These are phyloP conservation scores for Microbotryum intermedium DNA, from an alignment of 1,284 basidiomycete genomes.

Conservation along the genomic window DNA sequence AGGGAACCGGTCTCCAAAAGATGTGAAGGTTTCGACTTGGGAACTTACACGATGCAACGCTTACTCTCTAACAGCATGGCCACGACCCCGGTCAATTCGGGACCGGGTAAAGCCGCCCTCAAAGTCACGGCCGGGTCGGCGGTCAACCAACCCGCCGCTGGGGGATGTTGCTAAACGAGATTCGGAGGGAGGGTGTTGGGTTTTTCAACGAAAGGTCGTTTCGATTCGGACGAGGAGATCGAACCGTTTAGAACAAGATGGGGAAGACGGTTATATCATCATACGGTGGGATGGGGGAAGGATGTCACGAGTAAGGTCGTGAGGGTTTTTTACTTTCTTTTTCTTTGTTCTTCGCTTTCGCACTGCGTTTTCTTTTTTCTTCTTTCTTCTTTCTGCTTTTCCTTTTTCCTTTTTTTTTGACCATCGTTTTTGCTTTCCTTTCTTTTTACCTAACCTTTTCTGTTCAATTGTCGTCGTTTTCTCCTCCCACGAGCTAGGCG, in stretches of 20 bases:
- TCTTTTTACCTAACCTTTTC: neutral
- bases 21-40: no score
- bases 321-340: neutral
- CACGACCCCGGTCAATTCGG: conserved; percentile 43
- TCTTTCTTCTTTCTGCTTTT: neutral
- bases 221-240: no score
- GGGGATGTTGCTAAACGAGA: conserved; percentile 60
- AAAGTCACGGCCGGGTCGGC: conserved; percentile 45
- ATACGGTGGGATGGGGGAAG: neutral
- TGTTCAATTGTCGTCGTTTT: neutral
- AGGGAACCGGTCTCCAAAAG: no score
- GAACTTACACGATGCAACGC: neutral
- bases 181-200: neutral
- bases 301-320: no score
- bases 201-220: no score
- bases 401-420: neutral
- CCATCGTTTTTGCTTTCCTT: neutral
- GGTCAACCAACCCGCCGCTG: conserved; percentile 63
- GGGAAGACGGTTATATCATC: no score
- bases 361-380: neutral
- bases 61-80: conserved; percentile 43
- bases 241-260: no score
- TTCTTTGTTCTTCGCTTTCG: neutral
- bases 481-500: neutral
- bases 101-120: conserved; percentile 45